Evolutionary conservation across 2,329 filamentous ascomycete genomes (phyloP), one percentile per base, ranked within the genome.

Genomic region (Chrysosporium queenslandicum): DNA sequence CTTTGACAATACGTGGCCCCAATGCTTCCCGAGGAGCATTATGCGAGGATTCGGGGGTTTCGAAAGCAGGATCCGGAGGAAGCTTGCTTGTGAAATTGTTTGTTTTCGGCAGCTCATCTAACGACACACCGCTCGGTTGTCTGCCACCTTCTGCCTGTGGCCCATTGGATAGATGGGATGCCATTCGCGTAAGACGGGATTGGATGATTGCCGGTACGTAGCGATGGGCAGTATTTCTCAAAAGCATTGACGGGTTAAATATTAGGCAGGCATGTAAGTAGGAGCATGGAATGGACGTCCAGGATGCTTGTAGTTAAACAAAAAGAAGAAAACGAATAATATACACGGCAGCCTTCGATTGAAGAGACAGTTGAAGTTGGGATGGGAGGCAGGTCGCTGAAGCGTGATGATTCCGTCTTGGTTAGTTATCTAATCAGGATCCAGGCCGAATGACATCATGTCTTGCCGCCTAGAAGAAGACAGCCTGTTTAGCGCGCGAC

Each of bases 21-120:
- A 97, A 83, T 32, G 83, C 73, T 53, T 85, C 78, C 61, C 91
- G 82, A 1, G 88, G 84, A 0, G 87, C 88, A 59, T 80, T 78
- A 68, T 97, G 87, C 0, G 91, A 96, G 54, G 78, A 77, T 55
- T 82, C 78, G 0, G 92, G 89, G 0, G 88, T 94, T 14, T 88
- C 83, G 64, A 86, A 95, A 25, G 79, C 71, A 9, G 83, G 68
- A 64, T 98, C 92, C 7, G 88, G 70, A 2, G 90, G 87, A 3
- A 96, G 73, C 48, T 77, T 79, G 2, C 72, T 70, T 0, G 82
- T 85, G 65, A 85, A 85, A 52, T 73, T 73, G 62, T 78, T 79
- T n/a, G 79, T 79, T 62, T 84, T 85, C 8, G 79, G 79, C 37
- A 85, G 68, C 11, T 80, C 75, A 37, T 65, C 61, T 23, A 77